Percentiles rank a stretch among this genome's conserved stretches.
phyloP scores from a whole-genome alignment of 208 protist genomes.

The Angomonas ambiguus region DNA sequence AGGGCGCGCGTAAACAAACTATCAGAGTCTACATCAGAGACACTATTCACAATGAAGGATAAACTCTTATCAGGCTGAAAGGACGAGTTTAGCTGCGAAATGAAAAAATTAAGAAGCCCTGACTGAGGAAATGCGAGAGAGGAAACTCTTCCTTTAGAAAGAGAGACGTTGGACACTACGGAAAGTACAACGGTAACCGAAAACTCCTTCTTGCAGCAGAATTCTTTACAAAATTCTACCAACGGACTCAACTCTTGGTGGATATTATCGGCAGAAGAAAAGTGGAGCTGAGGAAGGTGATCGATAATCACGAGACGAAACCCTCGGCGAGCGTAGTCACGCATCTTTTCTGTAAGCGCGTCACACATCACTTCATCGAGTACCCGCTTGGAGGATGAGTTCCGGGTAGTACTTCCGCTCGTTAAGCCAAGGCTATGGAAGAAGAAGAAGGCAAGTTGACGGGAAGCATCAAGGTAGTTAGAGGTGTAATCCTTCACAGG shows the following conservation, averaged over 20 bases:
- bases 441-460: conserved; percentile 64
- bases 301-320: conserved; percentile 75
- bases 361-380: background rate
- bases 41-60: conserved; percentile 34
- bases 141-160: conserved; percentile 23
- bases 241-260: conserved; percentile 41
- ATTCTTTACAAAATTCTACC: conserved; percentile 27
- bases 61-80: conserved; percentile 46
- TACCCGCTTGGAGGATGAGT: background rate
- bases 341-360: conserved; percentile 19
- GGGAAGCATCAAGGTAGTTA: conserved; percentile 50
- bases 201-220: conserved; percentile 13
- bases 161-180: conserved; percentile 58
- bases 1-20: conserved; percentile 10
- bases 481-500: conserved; percentile 19
- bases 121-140: conserved; percentile 58
- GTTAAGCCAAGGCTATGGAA: conserved; percentile 55
- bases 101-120: conserved; percentile 57
- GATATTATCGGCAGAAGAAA: conserved; percentile 43
- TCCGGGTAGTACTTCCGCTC: background rate
- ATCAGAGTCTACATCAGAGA: background rate
- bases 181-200: conserved; percentile 72
- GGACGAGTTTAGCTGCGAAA: conserved; percentile 56
- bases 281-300: conserved; percentile 75
- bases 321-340: conserved; percentile 43